phyloP scores from a whole-genome alignment of 805 yeast species.

The Ogataea thermomethanolica region DNA sequence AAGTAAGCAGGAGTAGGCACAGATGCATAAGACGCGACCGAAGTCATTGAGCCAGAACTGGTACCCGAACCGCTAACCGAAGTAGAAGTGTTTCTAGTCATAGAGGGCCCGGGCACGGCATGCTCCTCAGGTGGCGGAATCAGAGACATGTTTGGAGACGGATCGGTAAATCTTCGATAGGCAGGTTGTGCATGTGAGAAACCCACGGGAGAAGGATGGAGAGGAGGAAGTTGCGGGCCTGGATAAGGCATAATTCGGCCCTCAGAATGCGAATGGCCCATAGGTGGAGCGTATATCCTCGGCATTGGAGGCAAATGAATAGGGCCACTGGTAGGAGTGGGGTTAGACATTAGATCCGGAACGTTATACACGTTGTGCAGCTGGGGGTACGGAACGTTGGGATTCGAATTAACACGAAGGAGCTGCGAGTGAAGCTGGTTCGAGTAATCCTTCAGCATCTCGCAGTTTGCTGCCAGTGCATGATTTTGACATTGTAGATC shows the following conservation, averaged over 20 bases:
- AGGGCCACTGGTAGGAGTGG: slow-evolving; percentile 3
- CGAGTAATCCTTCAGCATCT: slow-evolving; percentile 21
- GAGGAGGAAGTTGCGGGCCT: neutral
- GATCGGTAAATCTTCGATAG: slow-evolving; percentile 1
- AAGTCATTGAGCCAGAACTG: too few relatives aligned
- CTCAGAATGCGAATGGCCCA: slow-evolving; percentile 1
- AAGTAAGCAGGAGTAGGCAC: too few relatives aligned
- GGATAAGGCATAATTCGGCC: slow-evolving; percentile 1
- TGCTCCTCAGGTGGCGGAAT: neutral
- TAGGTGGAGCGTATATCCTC: slow-evolving; percentile 7
- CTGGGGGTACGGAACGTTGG: slow-evolving; percentile 13
- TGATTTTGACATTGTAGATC: slow-evolving; percentile 32
- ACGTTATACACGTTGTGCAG: slow-evolving; percentile 4
- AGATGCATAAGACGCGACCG: too few relatives aligned
- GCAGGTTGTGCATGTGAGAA: slow-evolving; percentile 1
- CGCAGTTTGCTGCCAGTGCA: slow-evolving; percentile 19
- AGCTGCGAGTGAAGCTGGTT: slow-evolving; percentile 20
- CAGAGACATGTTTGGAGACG: neutral
- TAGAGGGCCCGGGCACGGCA: neutral
- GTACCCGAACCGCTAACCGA: too few relatives aligned
- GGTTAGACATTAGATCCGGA: neutral
- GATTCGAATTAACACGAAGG: slow-evolving; percentile 11
- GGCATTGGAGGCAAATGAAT: slow-evolving; percentile 11
- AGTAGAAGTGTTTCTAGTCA: neutral
- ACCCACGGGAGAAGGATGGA: neutral